Evolutionary conservation across 176 grass and related monocot species (phyloP).

Genomic region (Eleusine coracana): DNA sequence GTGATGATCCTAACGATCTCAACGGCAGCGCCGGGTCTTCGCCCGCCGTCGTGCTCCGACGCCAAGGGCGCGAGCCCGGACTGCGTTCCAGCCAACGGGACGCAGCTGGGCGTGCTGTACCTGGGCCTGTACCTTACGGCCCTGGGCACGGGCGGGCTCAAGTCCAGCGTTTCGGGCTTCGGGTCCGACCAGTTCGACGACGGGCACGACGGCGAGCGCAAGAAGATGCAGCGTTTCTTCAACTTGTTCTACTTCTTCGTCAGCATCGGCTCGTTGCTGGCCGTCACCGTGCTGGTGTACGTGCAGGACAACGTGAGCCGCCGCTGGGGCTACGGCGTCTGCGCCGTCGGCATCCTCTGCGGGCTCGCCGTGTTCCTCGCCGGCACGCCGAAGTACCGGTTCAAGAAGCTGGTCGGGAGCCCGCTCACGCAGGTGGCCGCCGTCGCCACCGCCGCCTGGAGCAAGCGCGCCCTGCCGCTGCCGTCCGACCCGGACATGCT

Average conservation of each 20-base stretch:
- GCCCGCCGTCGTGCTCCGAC: constrained; percentile 56
- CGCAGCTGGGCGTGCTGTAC: constrained; percentile 80
- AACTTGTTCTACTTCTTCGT: constrained; percentile 99
- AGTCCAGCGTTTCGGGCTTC: constrained; percentile 92
- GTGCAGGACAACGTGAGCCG: constrained; percentile 85
- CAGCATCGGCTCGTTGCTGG: constrained; percentile 81
- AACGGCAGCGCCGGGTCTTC: constrained; percentile 61
- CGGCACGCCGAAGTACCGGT: constrained; percentile 68
- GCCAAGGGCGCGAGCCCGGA: constrained; percentile 12
- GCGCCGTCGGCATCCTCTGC: constrained; percentile 58
- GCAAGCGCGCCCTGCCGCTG: constrained; percentile 58
- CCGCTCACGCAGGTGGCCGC: constrained; percentile 81
- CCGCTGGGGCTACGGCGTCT: constrained; percentile 70
- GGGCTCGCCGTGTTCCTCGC: constrained; percentile 65
- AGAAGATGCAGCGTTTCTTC: constrained; percentile 81
- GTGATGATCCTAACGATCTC: constrained; percentile 82
- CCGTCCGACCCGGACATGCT: constrained; percentile 66
- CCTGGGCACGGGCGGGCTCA: constrained; percentile 87
- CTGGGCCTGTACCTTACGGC: constrained; percentile 87
- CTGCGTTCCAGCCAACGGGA: constrained; percentile 55
- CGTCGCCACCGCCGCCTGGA: constrained; percentile 65
- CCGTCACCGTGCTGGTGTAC: constrained; percentile 87
- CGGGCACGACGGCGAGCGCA: constrained; percentile 54
- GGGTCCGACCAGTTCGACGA: constrained; percentile 99
- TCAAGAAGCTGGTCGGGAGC: constrained; percentile 91